Conservation (phyloP, 2,329 filamentous ascomycete genomes). For the Monosporascus sp. region DNA sequence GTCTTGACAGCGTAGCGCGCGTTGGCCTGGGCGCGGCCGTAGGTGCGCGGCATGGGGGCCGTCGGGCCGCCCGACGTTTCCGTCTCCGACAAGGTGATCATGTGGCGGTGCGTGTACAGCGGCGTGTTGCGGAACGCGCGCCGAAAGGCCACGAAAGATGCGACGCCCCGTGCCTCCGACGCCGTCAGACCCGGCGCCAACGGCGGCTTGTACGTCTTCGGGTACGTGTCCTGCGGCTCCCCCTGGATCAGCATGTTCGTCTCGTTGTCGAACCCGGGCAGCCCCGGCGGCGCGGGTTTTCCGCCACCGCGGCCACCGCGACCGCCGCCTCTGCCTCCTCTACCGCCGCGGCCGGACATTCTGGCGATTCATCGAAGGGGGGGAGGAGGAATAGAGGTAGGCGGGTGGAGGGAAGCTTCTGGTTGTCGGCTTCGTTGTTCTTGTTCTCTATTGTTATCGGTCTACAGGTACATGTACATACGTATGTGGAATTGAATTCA, state of each 20-base stretch:
- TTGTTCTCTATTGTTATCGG: neutral
- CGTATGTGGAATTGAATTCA: neutral
- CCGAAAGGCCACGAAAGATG: conserved; percentile 49
- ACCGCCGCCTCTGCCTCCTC: conserved; percentile 41
- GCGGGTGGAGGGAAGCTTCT: too few species aligned
- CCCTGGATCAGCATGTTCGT: conserved; percentile 42
- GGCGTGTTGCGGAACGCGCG: conserved; percentile 50
- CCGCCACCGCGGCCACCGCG: conserved; percentile 41
- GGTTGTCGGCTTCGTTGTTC: neutral
- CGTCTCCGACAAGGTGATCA: conserved; percentile 8
- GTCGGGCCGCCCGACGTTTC: conserved; percentile 13
- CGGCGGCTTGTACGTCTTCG: conserved; percentile 43
- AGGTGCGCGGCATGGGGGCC: conserved; percentile 37
- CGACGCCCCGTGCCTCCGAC: conserved; percentile 42
- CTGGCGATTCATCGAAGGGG: conserved; percentile 3
- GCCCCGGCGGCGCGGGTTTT: conserved; percentile 31
- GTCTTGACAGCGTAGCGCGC: conserved; percentile 49
- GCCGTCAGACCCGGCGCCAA: conserved; percentile 36
- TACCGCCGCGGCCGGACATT: conserved; percentile 49
- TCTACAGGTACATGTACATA: neutral
- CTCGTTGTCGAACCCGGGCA: conserved; percentile 49
- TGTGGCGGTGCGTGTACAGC: conserved; percentile 51
- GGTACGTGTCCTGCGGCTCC: conserved; percentile 54
- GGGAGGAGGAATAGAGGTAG: neutral
- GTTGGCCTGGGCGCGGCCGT: conserved; percentile 55